Base-by-base conservation (phyloP, 1,139 yeast genomes). In the Kodamaea plutei region DNA sequence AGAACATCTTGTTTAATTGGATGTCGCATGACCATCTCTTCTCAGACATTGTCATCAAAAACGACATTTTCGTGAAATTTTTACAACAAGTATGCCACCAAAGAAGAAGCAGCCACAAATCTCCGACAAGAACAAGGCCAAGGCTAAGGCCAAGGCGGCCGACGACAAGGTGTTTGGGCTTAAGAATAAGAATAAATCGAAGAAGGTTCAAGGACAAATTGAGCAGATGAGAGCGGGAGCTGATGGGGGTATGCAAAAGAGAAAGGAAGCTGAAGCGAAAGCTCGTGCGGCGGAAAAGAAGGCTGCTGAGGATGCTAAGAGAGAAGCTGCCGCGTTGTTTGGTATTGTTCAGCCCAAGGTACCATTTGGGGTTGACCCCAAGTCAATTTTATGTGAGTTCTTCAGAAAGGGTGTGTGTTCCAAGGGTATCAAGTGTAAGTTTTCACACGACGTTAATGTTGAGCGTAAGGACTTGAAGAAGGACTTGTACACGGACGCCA, bases 311-410 rank as follows among this genome's bases (percentile, higher is more conserved):
- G 81, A 74, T 26, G 96, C 95, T 30, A 85, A 84, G 54, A 77
- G 74, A 33, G 97, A 89, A 52, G 91, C 96, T 4, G 80, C 87
- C 8, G 82, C 83, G 20, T 61, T 89, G 31, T 75, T 87, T 48
- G 84, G 80, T 27, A 68, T 84, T 32, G 83, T 75, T 34, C 74
- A 69, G 31, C 97, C 87, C 56, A 87, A 87, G 54, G 89, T 91
- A 19, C 95, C 96, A 28, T 89, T 91, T 53, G 98, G 98, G 31
- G 96, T 88, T 39, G 98, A 93, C 61, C 98, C 99, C 33, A 91
- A 91, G 64, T 79, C 95, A 4, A 84, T 93, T 26, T 63, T 91
- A 15, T 93, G 98, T 74, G 87, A 84, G 36, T 81, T 79, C 58
- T 91, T 87, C 76, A 91, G 81, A 61, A 79, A 84, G 41, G 96